Conservation (phyloP, 2,329 filamentous ascomycete genomes). For the Diaporthe vaccinii region DNA sequence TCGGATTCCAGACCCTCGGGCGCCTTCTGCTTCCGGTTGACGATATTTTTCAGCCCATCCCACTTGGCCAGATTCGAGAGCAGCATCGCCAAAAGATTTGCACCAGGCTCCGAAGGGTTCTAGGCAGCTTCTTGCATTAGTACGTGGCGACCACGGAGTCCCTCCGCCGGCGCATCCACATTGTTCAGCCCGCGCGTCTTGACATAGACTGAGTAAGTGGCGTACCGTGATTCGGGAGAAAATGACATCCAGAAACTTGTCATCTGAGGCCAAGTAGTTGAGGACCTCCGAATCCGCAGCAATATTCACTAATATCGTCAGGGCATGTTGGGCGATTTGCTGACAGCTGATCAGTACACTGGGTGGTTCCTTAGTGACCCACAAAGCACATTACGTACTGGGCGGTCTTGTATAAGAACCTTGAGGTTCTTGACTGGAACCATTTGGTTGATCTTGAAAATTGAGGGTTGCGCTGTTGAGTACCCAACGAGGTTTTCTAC, state of each 20-base stretch:
- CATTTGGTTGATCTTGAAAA: constrained; percentile 88
- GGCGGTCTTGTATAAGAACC: constrained; percentile 85
- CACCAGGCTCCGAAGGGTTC: constrained; percentile 81
- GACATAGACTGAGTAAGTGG: constrained; percentile 44
- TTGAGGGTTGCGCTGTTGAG: constrained; percentile 76
- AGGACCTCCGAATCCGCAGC: constrained; percentile 83
- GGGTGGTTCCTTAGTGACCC: neutral
- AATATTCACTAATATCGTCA: constrained; percentile 91
- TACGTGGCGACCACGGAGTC: constrained; percentile 24
- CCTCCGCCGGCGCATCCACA: constrained; percentile 17
- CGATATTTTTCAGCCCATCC: constrained; percentile 77
- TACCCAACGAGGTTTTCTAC: constrained; percentile 90
- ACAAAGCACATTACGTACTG: constrained; percentile 64
- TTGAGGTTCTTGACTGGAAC: constrained; percentile 90
- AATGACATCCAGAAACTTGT: constrained; percentile 82
- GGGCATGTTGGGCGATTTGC: constrained; percentile 92
- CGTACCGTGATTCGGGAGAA: constrained; percentile 80
- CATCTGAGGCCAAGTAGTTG: constrained; percentile 79
- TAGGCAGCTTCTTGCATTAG: constrained; percentile 42
- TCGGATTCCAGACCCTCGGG: constrained; percentile 81
- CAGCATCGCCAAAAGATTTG: constrained; percentile 90
- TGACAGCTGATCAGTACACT: constrained; percentile 52
- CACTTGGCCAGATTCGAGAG: constrained; percentile 92
- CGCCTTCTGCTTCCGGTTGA: constrained; percentile 75
- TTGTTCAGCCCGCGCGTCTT: neutral